phyloP scores from a whole-genome alignment of 2,329 filamentous ascomycete species.

The Ascochyta pisi region DNA sequence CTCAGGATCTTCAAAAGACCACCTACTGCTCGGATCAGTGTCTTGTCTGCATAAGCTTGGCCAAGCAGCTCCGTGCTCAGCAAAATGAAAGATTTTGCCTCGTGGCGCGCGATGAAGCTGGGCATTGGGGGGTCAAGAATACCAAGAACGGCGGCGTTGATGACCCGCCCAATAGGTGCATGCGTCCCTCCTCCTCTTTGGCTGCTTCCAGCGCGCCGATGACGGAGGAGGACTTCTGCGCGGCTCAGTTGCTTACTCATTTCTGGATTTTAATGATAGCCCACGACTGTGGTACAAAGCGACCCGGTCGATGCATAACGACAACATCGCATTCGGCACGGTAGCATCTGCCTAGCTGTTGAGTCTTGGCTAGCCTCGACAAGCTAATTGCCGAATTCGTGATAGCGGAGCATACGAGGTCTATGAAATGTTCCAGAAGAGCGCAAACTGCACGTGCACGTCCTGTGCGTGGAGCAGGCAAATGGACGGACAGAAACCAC shows the following conservation, averaged over 20 bases:
- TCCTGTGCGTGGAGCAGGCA: background rate
- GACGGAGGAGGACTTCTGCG: background rate
- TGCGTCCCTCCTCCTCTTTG: background rate
- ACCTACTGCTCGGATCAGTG: background rate
- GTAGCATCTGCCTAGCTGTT: background rate
- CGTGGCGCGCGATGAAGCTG: constrained; percentile 2
- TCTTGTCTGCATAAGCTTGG: background rate
- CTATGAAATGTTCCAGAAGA: background rate
- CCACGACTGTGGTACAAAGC: background rate
- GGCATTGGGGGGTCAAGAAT: constrained; percentile 4
- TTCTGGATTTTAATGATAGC: background rate
- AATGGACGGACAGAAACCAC: background rate
- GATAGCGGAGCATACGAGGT: background rate
- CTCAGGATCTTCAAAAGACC: background rate
- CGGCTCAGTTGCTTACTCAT: background rate
- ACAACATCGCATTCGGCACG: background rate
- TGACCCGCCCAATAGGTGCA: background rate
- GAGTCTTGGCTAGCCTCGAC: background rate
- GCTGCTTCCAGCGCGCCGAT: background rate
- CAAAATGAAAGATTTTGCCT: background rate
- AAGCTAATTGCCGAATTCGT: background rate
- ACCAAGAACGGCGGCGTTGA: constrained; percentile 8
- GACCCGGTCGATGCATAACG: background rate
- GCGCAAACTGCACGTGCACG: background rate
- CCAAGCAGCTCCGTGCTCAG: background rate